Evolutionary conservation across 2,329 filamentous ascomycete species (phyloP), one percentile per base, ranked within the genome.

Genomic region (Calonectria naviculata): DNA sequence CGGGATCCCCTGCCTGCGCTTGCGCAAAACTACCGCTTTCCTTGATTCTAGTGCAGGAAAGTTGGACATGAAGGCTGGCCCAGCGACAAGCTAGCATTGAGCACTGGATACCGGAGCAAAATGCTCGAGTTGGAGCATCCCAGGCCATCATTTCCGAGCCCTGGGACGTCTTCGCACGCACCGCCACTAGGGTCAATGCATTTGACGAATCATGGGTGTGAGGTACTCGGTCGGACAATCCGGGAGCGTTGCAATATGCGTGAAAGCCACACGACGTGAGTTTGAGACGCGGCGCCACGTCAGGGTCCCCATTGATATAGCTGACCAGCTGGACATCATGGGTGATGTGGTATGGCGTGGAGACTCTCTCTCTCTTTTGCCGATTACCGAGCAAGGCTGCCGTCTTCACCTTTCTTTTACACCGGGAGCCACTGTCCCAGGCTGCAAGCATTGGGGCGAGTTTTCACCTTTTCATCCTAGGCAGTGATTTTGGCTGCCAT

Each of bases 291-390:
- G 65, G 28, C 56, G 65, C 65, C 65, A 67, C 54, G 38, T 56
- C 52, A 61, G 41, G 41, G 54, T 61, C 52, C 52, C 29, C 61
- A n/a, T 67, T 46, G 31, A 41, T 58, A 29, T 31, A 31, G 26
- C 15, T 36, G 60, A 56, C 52, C 60, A 34, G 66, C 65, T 64
- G 74, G 70, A 21, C 75, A 75, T 75, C 71, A 70, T 60, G 67
- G 74, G 71, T 52, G 62, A 64, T 69, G 73, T 67, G 73, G 70
- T 68, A 63, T 68, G 52, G 64, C 28, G 34, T 56, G 41, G 54
- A 44, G 58, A 31, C 34, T 36, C 9, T 36, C 36, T 31, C 29
- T 49, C 65, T 46, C 41, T 70, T 70, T 67, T 36, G 47, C 68
- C 68, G 63, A 70, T 47, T 66, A 38, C 63, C 62, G 62, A 63